Evolutionary conservation across 441 rosid genomes (phyloP).

Genomic region (Jatropha podagrica): DNA sequence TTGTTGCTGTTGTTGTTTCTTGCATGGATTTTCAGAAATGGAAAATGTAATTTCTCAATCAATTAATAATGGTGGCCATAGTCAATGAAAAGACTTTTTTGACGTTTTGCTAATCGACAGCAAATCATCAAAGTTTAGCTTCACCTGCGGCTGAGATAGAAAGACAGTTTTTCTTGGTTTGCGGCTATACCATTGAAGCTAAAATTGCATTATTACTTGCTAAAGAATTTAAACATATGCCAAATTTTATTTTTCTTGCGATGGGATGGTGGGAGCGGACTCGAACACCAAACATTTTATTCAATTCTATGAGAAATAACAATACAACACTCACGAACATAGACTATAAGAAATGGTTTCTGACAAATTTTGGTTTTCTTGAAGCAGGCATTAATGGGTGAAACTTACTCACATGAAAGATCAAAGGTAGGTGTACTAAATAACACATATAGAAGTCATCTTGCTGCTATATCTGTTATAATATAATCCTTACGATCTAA

Average conservation of each 20-base stretch:
- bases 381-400: neutral
- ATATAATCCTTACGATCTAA: neutral
- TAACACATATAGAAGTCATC: slow-evolving; percentile 1
- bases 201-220: neutral
- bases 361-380: neutral
- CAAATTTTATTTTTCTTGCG: neutral
- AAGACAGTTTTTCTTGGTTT: slow-evolving; percentile 1
- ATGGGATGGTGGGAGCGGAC: too few species aligned
- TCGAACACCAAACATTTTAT: too few species aligned
- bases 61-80: slow-evolving; percentile 3
- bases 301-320: too few species aligned
- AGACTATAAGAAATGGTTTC: neutral
- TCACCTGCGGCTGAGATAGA: slow-evolving; percentile 21
- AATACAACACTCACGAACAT: too few species aligned
- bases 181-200: slow-evolving; percentile 6
- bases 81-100: slow-evolving; percentile 32
- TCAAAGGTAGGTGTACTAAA: neutral
- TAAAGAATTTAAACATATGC: neutral
- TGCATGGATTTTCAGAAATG: neutral
- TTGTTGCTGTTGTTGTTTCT: neutral
- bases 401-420: slow-evolving; percentile 8
- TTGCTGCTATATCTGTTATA: too few species aligned
- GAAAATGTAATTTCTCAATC: neutral
- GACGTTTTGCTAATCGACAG: slow-evolving; percentile 25
- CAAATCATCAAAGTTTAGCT: slow-evolving; percentile 11